These are phyloP conservation scores for Vitellaria paradoxa DNA, from an alignment of 179 eudicot species.

Conservation along the genomic window DNA sequence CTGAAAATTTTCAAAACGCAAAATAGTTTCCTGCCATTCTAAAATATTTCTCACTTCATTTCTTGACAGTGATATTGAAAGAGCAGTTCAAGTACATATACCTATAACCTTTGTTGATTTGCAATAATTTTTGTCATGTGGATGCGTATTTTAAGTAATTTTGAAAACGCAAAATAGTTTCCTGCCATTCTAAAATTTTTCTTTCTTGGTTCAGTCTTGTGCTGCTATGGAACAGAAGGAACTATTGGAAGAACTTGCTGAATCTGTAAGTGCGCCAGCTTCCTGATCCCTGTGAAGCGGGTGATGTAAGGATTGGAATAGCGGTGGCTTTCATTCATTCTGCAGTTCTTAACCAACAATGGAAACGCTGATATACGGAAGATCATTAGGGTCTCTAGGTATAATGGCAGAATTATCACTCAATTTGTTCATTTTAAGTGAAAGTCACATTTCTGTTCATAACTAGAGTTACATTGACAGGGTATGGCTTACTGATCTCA, in stretches of 20 bases:
- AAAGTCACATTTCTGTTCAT: not conserved
- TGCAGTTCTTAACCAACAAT: not conserved
- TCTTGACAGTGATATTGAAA: conserved; percentile 80
- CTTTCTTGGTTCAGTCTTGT: conserved; percentile 61
- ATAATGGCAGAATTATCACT: not conserved
- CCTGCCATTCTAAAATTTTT: not conserved
- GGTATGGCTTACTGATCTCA: not conserved
- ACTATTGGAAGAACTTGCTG: conserved; percentile 79
- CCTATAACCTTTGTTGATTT: not conserved
- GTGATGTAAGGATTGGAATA: not conserved
- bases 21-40: not conserved
- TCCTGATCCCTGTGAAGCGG: conserved; percentile 15
- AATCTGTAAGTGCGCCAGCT: conserved; percentile 47
- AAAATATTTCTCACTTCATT: conserved; percentile 65
- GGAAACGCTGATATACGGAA: not conserved
- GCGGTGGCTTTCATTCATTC: not conserved
- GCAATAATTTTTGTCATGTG: not conserved
- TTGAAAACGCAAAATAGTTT: not conserved
- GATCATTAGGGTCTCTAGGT: not conserved
- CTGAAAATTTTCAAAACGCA: not conserved
- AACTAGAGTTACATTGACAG: not conserved
- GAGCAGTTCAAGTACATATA: conserved; percentile 73
- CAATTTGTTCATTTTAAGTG: not conserved
- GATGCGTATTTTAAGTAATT: not conserved
- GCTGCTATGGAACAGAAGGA: conserved; percentile 80